Percentiles rank a stretch among this genome's conserved stretches.
phyloP scores from a whole-genome alignment of 73 alveolate species.

The Tetrahymena malaccensis region DNA sequence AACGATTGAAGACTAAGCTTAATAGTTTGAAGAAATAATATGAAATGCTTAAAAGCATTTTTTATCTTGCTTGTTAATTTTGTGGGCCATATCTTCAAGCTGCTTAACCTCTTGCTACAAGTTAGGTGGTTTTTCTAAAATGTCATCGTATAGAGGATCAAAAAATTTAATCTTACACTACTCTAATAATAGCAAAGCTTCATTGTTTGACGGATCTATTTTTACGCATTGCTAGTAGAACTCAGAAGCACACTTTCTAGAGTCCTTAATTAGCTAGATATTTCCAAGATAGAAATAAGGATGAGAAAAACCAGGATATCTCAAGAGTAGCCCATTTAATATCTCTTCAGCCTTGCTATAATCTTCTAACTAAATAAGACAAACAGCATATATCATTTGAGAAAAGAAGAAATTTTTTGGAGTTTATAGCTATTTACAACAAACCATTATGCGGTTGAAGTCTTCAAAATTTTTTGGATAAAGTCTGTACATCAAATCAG shows the following conservation, averaged over 20 bases:
- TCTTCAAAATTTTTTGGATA: background rate
- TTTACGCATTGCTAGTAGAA: background rate
- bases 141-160: background rate
- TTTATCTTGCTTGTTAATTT: background rate
- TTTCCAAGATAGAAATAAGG: background rate
- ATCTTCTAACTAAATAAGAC: background rate
- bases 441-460: background rate
- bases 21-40: background rate
- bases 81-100: background rate
- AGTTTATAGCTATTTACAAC: background rate
- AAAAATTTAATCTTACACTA: background rate
- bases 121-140: background rate
- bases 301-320: background rate
- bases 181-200: background rate
- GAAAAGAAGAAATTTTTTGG: background rate
- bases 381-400: background rate
- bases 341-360: background rate
- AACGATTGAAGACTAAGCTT: background rate
- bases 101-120: background rate
- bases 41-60: background rate
- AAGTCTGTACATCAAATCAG: background rate
- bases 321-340: background rate
- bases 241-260: background rate
- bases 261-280: background rate
- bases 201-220: background rate